Conservation (phyloP, 176 grass and related monocot genomes). For the Secale cereale region DNA sequence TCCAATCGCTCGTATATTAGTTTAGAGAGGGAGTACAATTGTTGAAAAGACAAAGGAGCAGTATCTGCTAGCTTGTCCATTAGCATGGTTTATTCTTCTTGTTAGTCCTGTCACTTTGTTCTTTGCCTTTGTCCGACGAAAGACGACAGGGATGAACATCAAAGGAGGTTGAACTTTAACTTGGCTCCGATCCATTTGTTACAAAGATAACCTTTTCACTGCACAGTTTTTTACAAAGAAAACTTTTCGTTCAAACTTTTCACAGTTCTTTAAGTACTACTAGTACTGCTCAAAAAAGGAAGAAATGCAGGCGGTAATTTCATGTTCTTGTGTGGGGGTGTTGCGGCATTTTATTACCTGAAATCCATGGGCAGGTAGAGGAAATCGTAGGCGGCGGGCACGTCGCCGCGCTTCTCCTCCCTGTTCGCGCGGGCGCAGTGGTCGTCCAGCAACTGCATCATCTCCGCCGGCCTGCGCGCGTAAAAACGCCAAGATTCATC, state of each 20-base stretch:
- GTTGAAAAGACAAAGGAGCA: background rate
- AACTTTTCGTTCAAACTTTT: background rate
- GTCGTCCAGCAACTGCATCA: conserved; percentile 55
- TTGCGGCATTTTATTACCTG: conserved; percentile 31
- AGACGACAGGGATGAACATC: background rate
- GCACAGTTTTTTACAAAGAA: background rate
- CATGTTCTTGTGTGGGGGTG: background rate
- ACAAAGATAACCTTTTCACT: background rate
- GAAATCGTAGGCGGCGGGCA: conserved; percentile 55
- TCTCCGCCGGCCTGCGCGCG: conserved; percentile 19
- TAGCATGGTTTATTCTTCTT: no score
- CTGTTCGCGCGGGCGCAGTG: conserved; percentile 44
- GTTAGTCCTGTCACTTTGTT: background rate
- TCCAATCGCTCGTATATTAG: no score
- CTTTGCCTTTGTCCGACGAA: background rate
- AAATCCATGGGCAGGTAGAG: conserved; percentile 79
- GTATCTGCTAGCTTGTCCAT: background rate
- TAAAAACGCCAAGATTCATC: background rate
- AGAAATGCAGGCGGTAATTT: background rate
- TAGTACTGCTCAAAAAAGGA: no score
- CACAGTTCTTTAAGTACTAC: background rate
- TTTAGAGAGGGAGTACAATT: no score
- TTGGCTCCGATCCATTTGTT: background rate
- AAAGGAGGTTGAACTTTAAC: background rate
- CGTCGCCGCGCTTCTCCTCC: background rate